Percentiles rank a stretch among this genome's conserved stretches.
Conservation (phyloP, 2,329 filamentous ascomycete genomes). For the Ramularia endophylla region DNA sequence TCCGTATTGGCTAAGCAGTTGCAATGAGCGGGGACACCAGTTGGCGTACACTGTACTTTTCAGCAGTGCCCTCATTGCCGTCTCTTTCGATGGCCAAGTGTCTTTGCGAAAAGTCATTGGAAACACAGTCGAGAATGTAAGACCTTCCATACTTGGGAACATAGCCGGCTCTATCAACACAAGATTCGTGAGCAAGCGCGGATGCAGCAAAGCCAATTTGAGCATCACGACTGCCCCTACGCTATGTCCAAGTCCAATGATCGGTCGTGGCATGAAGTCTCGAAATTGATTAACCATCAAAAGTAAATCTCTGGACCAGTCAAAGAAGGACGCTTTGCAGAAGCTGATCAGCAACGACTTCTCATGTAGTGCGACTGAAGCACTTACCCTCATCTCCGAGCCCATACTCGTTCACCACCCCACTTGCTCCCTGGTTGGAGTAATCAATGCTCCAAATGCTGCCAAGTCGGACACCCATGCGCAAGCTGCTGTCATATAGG, state of each 20-base stretch:
- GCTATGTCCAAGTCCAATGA: constrained; percentile 78
- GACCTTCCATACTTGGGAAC: constrained; percentile 42
- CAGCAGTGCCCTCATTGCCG: constrained; percentile 52
- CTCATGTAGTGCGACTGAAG: no score
- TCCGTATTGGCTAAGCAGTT: constrained; percentile 62
- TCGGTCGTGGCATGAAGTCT: constrained; percentile 65
- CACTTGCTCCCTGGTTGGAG: constrained; percentile 50
- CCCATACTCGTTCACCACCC: constrained; percentile 64
- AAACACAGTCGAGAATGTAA: constrained; percentile 41
- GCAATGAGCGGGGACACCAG: constrained; percentile 74
- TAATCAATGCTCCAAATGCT: constrained; percentile 4
- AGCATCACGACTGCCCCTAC: constrained; percentile 69
- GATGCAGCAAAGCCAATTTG: constrained; percentile 67
- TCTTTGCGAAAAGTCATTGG: constrained; percentile 68
- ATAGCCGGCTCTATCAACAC: constrained; percentile 60
- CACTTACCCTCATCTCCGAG: constrained; percentile 78
- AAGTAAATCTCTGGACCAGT: constrained; percentile 74
- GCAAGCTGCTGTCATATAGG: constrained; percentile 48
- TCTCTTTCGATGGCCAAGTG: constrained; percentile 66
- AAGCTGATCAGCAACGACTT: no score
- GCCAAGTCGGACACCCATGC: no score
- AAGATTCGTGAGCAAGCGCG: constrained; percentile 63
- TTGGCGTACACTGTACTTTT: constrained; percentile 65
- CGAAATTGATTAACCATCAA: constrained; percentile 71
- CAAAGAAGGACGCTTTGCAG: constrained; percentile 32